Evolutionary conservation across 441 rosid genomes (phyloP), one percentile per base, ranked within the genome.

Genomic region (Adansonia rubrostipa): DNA sequence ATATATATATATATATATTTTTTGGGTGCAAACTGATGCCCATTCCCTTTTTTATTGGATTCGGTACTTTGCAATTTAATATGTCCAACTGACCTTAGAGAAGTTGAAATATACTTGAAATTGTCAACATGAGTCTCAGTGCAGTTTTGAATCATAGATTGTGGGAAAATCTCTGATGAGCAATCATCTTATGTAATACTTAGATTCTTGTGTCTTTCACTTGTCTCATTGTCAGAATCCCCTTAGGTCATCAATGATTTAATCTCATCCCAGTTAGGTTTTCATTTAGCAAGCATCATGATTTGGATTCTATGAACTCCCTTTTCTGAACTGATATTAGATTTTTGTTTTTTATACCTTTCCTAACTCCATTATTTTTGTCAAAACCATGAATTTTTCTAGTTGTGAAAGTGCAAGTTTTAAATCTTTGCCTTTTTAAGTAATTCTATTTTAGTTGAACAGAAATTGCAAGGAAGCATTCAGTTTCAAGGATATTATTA

Each of bases 391-490:
- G 36, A 60, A 9, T 22, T 20, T 60, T 20, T 60, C 14, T 20
- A 3, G 4, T 20, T 20, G 13, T 40, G 47, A 69, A 57, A 36
- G 42, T 64, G 20, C 20, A 14, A 14, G 68, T 14, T 64, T 64
- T 64, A 15, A 8, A 3, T 40, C 13, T 42, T 65, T 50, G 8
- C 60, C 60, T 51, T 9, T n/a, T 62, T 65, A 24, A 58, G 19
- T 48, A 13, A n/a, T 42, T 56, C 67, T 42, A 19, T 33, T 56
- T 73, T 72, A 40, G n/a, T 62, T 77, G 56, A 17, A 62, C 68
- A 67, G 60, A 62, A 67, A 61, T 42, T 53, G 17, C 17, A 36
- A 17, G 14, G 74, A 50, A 50, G 45, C 73, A 51, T 50, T 51
- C 28, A 54, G 72, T 47, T 73, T 44, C 60, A 14, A 8, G 73